Evolutionary conservation across 371 early-diverging fungal species (phyloP).

Genomic region (Lichtheimia ramosa): DNA sequence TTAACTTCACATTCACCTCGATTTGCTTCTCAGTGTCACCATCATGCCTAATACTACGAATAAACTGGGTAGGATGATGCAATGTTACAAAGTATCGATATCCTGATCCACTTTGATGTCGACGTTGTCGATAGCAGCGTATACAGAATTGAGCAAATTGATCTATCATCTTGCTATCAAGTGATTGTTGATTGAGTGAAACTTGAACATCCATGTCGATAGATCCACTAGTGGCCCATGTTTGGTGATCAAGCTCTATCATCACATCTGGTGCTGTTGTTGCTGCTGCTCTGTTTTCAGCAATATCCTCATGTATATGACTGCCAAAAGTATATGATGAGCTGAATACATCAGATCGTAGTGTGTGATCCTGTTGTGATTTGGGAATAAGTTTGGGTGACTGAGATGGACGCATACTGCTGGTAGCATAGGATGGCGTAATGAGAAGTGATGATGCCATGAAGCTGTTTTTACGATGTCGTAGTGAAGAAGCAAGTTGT

Average conservation of each 20-base stretch:
- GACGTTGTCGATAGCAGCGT: slow-evolving; percentile 21
- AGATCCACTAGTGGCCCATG: slow-evolving; percentile 8
- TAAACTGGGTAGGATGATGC: slow-evolving; percentile 24
- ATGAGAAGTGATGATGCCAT: slow-evolving; percentile 24
- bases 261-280: slow-evolving; percentile 1
- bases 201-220: slow-evolving; percentile 11
- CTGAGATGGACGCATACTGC: neutral
- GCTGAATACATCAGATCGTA: neutral
- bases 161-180: slow-evolving; percentile 19
- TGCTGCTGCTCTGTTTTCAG: neutral
- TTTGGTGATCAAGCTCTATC: slow-evolving; percentile 13
- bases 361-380: neutral
- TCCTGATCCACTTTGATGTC: neutral
- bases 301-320: neutral
- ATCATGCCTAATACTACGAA: slow-evolving; percentile 9
- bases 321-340: slow-evolving; percentile 2
- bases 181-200: neutral
- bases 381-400: slow-evolving; percentile 1
- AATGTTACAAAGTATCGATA: slow-evolving; percentile 15
- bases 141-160: slow-evolving; percentile 37
- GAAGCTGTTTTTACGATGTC: slow-evolving; percentile 24
- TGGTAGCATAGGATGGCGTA: slow-evolving; percentile 5
- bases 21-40: neutral
- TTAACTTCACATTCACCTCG: neutral
- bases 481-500: slow-evolving; percentile 8